Conservation (phyloP, 805 yeast species). For the Candida caryicola region DNA sequence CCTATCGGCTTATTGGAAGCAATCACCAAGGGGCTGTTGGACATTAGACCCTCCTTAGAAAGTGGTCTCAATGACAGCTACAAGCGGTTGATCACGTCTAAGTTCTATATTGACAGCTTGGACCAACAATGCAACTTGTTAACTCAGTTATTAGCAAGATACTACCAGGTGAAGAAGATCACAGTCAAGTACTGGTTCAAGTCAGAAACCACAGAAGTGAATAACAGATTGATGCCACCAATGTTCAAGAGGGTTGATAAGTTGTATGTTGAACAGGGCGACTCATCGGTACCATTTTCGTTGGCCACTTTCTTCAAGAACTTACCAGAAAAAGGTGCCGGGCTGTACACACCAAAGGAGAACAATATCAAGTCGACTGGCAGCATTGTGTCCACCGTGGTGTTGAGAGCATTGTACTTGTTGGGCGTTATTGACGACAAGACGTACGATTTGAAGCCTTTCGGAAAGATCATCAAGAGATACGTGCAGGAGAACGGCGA, state of each 20-base stretch:
- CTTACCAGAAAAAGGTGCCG: constrained; percentile 21
- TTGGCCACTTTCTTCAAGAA: constrained; percentile 23
- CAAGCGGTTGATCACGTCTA: constrained; percentile 48
- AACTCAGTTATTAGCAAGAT: constrained; percentile 74
- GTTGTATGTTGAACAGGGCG: constrained; percentile 16
- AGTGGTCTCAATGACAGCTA: constrained; percentile 59
- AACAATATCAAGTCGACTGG: constrained; percentile 39
- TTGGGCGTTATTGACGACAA: constrained; percentile 47
- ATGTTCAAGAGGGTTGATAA: constrained; percentile 37
- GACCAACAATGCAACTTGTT: constrained; percentile 65
- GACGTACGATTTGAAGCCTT: constrained; percentile 43
- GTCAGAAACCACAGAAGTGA: constrained; percentile 42
- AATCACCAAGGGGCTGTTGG: constrained; percentile 58
- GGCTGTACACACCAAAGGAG: constrained; percentile 11
- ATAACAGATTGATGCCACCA: constrained; percentile 55
- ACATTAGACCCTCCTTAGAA: constrained; percentile 66
- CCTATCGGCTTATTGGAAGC: constrained; percentile 64
- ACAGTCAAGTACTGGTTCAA: constrained; percentile 54
- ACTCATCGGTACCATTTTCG: constrained; percentile 20
- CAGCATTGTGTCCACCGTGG: constrained; percentile 57
- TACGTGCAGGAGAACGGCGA: constrained; percentile 20
- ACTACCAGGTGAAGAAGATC: constrained; percentile 73
- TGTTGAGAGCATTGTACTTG: constrained; percentile 52
- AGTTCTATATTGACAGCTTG: constrained; percentile 47
- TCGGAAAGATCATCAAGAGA: constrained; percentile 50